Percentiles rank a stretch among this genome's conserved stretches.
phyloP scores from a whole-genome alignment of 2,329 filamentous ascomycete species.

The Exserohilum turcica region DNA sequence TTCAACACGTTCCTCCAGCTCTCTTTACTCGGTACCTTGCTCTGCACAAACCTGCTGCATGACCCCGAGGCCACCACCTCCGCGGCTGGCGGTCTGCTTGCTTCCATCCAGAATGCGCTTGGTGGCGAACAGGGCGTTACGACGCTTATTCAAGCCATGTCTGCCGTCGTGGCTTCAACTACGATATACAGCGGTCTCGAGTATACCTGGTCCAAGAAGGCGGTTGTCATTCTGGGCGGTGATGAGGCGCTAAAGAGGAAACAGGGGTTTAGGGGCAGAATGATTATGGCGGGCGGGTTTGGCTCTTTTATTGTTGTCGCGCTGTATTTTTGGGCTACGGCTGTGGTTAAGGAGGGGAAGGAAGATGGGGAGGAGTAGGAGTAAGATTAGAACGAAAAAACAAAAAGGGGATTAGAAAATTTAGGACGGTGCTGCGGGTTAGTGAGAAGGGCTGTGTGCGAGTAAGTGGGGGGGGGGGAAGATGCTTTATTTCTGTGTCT shows the following conservation, averaged over 20 bases:
- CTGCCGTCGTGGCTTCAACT: constrained; percentile 83
- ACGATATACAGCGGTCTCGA: constrained; percentile 93
- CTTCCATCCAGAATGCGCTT: constrained; percentile 32
- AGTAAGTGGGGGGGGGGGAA: too few species aligned
- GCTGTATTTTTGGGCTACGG: constrained; percentile 36
- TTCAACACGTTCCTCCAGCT: constrained; percentile 93
- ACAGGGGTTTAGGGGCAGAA: constrained; percentile 54
- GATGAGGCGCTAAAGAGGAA: constrained; percentile 55
- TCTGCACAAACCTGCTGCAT: constrained; percentile 75
- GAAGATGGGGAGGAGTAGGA: not conserved
- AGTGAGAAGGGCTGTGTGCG: too few species aligned
- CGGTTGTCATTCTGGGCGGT: constrained; percentile 77
- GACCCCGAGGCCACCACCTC: constrained; percentile 60
- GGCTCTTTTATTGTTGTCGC: constrained; percentile 52
- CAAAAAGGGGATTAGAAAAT: not conserved
- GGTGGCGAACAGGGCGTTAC: constrained; percentile 45
- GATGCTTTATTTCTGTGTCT: too few species aligned
- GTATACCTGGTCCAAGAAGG: constrained; percentile 88
- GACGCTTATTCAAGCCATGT: constrained; percentile 51
- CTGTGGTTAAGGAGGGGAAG: constrained; percentile 15
- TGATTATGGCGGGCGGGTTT: constrained; percentile 55
- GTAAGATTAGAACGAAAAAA: not conserved
- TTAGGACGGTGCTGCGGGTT: not conserved
- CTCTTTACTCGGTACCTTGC: constrained; percentile 81
- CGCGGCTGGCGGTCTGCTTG: constrained; percentile 32